phyloP scores from a whole-genome alignment of 495 filamentous ascomycete genomes.

The Tirmania nivea region DNA sequence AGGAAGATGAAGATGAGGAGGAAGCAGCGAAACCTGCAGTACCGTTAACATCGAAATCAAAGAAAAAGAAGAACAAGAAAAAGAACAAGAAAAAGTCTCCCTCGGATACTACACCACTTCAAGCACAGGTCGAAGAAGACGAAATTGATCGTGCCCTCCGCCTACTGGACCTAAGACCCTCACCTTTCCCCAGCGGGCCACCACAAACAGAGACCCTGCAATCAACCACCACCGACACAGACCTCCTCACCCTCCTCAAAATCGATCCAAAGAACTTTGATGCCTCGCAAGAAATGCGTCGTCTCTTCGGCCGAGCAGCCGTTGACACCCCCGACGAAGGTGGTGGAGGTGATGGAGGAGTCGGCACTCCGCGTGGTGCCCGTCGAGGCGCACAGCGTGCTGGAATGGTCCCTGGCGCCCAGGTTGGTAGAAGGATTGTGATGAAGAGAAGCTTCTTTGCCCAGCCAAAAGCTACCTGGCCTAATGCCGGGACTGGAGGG shows the following conservation, averaged over 20 bases:
- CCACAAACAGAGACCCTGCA: background rate
- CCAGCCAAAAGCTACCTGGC: conserved; percentile 83
- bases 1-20: conserved; percentile 20
- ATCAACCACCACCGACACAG: background rate
- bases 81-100: conserved; percentile 41
- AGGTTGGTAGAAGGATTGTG: conserved; percentile 44
- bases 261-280: conserved; percentile 67
- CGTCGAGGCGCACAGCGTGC: conserved; percentile 39
- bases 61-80: conserved; percentile 34
- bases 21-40: conserved; percentile 20
- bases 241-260: conserved; percentile 38
- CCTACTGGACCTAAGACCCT: conserved; percentile 31
- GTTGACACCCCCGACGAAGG: conserved; percentile 40
- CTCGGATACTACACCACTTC: conserved; percentile 18
- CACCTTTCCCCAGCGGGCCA: conserved; percentile 1
- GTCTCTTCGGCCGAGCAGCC: conserved; percentile 65
- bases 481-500: conserved; percentile 53
- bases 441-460: conserved; percentile 63
- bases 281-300: conserved; percentile 79
- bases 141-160: conserved; percentile 68
- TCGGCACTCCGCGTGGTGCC: conserved; percentile 28
- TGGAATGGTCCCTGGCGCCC: conserved; percentile 27
- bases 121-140: conserved; percentile 29
- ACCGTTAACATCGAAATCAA: conserved; percentile 22
- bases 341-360: conserved; percentile 23